A percentile compares a stretch with the other conserved stretches of the same genome.
Evolutionary conservation across 805 yeast species (phyloP).

Genomic region (Candida vaughaniae): DNA sequence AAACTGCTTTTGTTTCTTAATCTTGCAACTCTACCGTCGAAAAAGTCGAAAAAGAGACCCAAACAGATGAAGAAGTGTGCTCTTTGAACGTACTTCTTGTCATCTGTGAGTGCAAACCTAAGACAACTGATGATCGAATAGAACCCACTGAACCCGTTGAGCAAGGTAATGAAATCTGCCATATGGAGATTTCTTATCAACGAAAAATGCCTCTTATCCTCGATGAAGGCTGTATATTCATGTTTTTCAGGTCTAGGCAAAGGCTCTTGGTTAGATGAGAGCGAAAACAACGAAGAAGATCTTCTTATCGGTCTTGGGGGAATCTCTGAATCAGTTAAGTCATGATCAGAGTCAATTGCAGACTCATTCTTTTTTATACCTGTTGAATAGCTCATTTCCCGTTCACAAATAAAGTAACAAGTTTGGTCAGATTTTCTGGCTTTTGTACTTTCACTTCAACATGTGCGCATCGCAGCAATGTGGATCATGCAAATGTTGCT

Average conservation of each 20-base stretch:
- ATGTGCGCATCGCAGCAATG: too few species aligned
- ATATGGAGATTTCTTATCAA: conserved; percentile 84
- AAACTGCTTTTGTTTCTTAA: conserved; percentile 86
- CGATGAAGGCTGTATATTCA: conserved; percentile 76
- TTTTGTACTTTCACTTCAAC: background rate
- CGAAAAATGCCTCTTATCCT: conserved; percentile 82
- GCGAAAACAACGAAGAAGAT: conserved; percentile 52
- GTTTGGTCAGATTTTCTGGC: too few species aligned
- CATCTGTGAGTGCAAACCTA: conserved; percentile 71
- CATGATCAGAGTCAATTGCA: conserved; percentile 38
- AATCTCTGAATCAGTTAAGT: conserved; percentile 22
- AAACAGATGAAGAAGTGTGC: conserved; percentile 88
- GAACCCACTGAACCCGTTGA: conserved; percentile 93
- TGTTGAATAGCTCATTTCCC: conserved; percentile 18
- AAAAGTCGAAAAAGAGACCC: conserved; percentile 93
- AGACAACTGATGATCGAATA: conserved; percentile 85
- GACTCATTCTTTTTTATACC: conserved; percentile 25
- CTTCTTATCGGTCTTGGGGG: conserved; percentile 39
- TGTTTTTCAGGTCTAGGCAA: conserved; percentile 74
- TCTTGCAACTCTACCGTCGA: conserved; percentile 96
- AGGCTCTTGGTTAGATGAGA: conserved; percentile 49
- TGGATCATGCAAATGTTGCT: too few species aligned
- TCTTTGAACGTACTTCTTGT: conserved; percentile 71
- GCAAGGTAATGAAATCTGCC: conserved; percentile 94
- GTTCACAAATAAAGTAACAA: too few species aligned